Base-by-base conservation (phyloP, 2,329 filamentous ascomycete species). In the Alternaria novae-zelandiae region DNA sequence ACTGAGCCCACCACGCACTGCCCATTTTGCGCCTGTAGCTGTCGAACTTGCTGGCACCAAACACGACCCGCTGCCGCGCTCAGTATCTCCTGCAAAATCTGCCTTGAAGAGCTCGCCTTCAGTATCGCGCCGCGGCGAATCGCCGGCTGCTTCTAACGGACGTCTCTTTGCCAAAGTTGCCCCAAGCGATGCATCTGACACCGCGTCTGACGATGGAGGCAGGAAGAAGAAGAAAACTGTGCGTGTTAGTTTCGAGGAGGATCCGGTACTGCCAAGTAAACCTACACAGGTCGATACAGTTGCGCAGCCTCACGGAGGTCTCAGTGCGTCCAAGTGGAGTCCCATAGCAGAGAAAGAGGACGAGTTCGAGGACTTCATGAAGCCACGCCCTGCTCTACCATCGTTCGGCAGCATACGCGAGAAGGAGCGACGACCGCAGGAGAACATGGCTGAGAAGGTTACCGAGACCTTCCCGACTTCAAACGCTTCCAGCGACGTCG, bases 211-310 rank as follows among this genome's bases (percentile, higher is more conserved):
- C 10, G 75, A 76, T 32, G 78, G 77, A 7, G 59, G 59, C 21
- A 79, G 75, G 30, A 73, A 71, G 23, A 80, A 80, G 63, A 86
- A 87, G 63, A 86, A 87, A 63, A 93, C 89, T 43, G 87, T 87
- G 1, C 85, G 91, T 23, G 91, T 94, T 50, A 97, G 93, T 80
- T 97, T 94, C 74, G 90, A 93, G 66, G 90, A 93, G 54, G 85
- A 86, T n/a, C 86, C 84, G 9, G 80, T 86, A 10, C 80, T 88
- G 3, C 83, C 88, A 21, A 86, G 85, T 7, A 83, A 88, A 55
- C 73, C 75, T 56, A 66, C 76, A 3, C 72, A 74, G 46, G 61
- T 59, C 10, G 73, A 75, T 25, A 41, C 61, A 9, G 70, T 72
- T 8, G 55, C 67, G 8, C 68, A 73, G 8, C 56, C 65, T 6